Base-by-base conservation (phyloP, 2,329 filamentous ascomycete genomes). In the Bipolaris sorokiniana region DNA sequence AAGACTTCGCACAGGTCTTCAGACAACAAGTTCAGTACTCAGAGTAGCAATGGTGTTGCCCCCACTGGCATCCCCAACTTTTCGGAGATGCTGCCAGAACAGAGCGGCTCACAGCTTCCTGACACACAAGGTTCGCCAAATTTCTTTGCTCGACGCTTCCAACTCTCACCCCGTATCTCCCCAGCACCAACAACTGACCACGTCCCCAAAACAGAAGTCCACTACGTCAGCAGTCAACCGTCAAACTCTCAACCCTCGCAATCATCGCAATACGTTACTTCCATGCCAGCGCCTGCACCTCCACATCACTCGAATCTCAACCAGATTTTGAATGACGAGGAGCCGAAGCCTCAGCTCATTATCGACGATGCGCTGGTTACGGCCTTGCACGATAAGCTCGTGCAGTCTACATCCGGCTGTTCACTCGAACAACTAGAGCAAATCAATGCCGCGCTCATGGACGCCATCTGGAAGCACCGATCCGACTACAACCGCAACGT, bases 381-480 rank as follows among this genome's bases (percentile, higher is more conserved):
- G 1, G 73, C 79, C 6, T 83, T 96, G 53, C 82, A 92, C 54
- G 74, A 81, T 0, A 81, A 86, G 36, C 79, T 97, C 33, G 87
- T 88, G 0, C 78, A 84, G 26, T 81, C 83, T 42, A 94, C 90
- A 1, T 88, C 86, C 18, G 91, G 91, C 0, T 91, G 90, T 74
- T 90, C 89, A 0, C 90, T 99, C 50, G 95, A 99, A 78, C 94
- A 99, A 76, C 81, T 99, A 18, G 94, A 98, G 80, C 94, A 98
- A 77, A 88, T 97, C 73, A 93, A 93, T 74, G 89, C 92, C 7
- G 87, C 89, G 64, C 81, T 98, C 62, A 98, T 98, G 94, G 90
- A 94, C 59, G 87, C 88, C 62, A 85, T 98, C 42, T 99, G 95
- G 95, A 83, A 83, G 59, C 85, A 84, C 58, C 85, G 92, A 48